These are phyloP conservation scores for Pleurotus cornucopiae DNA, from an alignment of 768 basidiomycete species.

Conservation along the genomic window DNA sequence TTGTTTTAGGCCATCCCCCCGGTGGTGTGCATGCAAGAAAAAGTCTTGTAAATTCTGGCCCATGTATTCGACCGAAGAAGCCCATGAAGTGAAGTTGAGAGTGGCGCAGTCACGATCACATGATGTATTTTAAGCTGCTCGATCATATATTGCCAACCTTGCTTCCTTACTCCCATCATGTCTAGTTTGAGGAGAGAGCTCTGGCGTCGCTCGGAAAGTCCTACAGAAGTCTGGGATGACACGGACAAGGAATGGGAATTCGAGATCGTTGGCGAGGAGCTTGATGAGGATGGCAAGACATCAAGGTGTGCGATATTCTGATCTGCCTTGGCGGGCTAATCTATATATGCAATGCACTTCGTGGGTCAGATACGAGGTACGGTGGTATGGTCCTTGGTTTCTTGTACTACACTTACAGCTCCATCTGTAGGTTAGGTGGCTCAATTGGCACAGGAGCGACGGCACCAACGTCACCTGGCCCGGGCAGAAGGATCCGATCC, in stretches of 20 bases:
- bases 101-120: neutral
- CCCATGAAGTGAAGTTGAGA: too few species aligned
- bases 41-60: slow-evolving; percentile 43
- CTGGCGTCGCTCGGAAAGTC: slow-evolving; percentile 6
- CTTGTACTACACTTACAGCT: neutral
- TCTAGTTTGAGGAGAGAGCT: neutral
- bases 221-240: slow-evolving; percentile 9
- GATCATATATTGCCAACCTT: neutral
- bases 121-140: neutral
- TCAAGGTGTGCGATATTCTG: slow-evolving; percentile 19
- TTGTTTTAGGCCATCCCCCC: slow-evolving; percentile 40
- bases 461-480: slow-evolving; percentile 57
- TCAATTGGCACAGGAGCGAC: slow-evolving; percentile 43
- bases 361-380: slow-evolving; percentile 27
- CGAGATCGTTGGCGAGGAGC: slow-evolving; percentile 37
- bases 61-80: too few species aligned
- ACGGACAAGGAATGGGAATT: slow-evolving; percentile 27
- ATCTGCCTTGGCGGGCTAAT: neutral
- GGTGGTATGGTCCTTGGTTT: neutral
- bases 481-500: slow-evolving; percentile 10
- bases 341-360: neutral
- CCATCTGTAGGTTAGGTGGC: slow-evolving; percentile 44
- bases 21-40: slow-evolving; percentile 45
- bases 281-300: slow-evolving; percentile 23
- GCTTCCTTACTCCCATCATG: neutral